Evolutionary conservation across 2,329 filamentous ascomycete genomes (phyloP).

Genomic region (Ceratocystis harringtonii): DNA sequence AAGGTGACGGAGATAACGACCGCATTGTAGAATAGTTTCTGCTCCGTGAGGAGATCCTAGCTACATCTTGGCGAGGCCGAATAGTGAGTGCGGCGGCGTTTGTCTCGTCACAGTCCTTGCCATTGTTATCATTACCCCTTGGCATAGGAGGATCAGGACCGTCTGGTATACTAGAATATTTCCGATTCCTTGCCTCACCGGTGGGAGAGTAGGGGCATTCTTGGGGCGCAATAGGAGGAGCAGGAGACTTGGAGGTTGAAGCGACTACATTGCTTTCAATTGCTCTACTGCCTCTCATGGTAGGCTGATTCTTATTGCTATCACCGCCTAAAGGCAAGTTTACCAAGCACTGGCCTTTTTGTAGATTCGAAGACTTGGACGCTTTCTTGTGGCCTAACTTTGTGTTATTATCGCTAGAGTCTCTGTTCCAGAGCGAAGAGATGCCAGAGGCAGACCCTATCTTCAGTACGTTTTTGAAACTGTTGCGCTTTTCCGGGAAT

Average conservation of each 20-base stretch:
- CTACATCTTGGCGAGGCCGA: constrained; percentile 1
- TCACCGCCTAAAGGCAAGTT: neutral
- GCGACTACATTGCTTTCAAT: neutral
- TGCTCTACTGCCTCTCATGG: no score
- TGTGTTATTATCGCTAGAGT: neutral
- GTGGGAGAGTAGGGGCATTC: neutral
- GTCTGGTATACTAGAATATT: neutral
- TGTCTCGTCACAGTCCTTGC: no score
- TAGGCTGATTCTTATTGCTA: neutral
- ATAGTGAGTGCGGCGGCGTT: neutral
- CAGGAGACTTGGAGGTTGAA: neutral
- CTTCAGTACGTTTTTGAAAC: constrained; percentile 9
- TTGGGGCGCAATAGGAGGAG: neutral
- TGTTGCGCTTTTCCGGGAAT: constrained; percentile 11
- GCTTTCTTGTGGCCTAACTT: constrained; percentile 11
- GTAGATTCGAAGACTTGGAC: neutral
- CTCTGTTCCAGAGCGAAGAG: constrained; percentile 7
- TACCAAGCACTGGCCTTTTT: neutral
- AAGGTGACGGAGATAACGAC: constrained; percentile 13
- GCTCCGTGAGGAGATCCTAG: constrained; percentile 20
- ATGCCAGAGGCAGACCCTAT: constrained; percentile 10
- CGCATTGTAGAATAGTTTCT: neutral
- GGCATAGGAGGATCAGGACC: constrained; percentile 20
- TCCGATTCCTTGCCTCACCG: neutral
- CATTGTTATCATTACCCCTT: constrained; percentile 16